Conservation (phyloP, 257 asterid genomes). For the Salvia splendens region DNA sequence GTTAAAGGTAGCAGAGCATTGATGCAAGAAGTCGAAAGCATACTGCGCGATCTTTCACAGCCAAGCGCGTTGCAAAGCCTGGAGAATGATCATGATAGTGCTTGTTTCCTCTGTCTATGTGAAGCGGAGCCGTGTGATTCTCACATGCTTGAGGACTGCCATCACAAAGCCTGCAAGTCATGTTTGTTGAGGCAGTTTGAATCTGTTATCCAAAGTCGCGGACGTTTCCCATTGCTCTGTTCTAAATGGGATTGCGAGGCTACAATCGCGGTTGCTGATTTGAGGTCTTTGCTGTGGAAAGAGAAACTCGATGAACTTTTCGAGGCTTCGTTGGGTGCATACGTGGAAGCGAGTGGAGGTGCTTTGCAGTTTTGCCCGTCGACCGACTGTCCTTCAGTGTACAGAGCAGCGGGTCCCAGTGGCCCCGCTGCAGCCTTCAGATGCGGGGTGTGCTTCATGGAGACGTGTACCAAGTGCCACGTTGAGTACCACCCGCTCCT, state of each 20-base stretch:
- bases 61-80: slow-evolving; percentile 35
- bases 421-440: slow-evolving; percentile 40
- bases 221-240: slow-evolving; percentile 69
- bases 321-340: slow-evolving; percentile 68
- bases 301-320: slow-evolving; percentile 80
- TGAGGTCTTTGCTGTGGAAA: slow-evolving; percentile 49
- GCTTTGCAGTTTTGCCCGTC: slow-evolving; percentile 83
- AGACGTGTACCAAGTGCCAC: slow-evolving; percentile 90
- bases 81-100: slow-evolving; percentile 33
- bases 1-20: slow-evolving; percentile 57
- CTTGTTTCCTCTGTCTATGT: slow-evolving; percentile 81
- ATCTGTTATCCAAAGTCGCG: slow-evolving; percentile 62
- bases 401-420: slow-evolving; percentile 47
- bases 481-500: slow-evolving; percentile 69
- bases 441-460: slow-evolving; percentile 74
- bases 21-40: slow-evolving; percentile 63
- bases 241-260: slow-evolving; percentile 50
- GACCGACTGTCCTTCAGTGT: slow-evolving; percentile 88
- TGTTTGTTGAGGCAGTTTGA: slow-evolving; percentile 85
- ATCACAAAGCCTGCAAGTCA: slow-evolving; percentile 62
- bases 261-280: slow-evolving; percentile 57
- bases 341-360: slow-evolving; percentile 70
- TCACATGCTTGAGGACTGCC: slow-evolving; percentile 67
- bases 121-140: slow-evolving; percentile 57
- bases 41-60: slow-evolving; percentile 51